Conservation (phyloP, 2,329 filamentous ascomycete species). For the Simplicillium aogashimaense region DNA sequence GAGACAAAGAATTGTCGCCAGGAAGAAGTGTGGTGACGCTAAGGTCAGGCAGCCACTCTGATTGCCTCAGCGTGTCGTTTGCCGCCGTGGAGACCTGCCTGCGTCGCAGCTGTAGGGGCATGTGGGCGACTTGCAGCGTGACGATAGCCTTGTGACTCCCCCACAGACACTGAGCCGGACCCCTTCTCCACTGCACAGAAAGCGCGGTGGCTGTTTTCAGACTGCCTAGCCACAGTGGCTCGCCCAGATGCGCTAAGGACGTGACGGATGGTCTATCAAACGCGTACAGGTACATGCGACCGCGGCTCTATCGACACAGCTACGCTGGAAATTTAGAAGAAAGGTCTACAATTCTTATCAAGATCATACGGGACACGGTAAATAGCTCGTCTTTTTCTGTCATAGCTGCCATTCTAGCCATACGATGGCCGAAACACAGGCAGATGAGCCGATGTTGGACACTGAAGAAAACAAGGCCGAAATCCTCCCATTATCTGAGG, state of each 20-base stretch:
- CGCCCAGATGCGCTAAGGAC: too few species aligned
- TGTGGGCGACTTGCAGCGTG: constrained; percentile 14
- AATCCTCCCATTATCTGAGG: constrained; percentile 48
- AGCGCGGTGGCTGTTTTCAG: not conserved
- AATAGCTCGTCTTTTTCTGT: too few species aligned
- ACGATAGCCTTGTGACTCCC: constrained; percentile 20
- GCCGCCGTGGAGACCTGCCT: too few species aligned
- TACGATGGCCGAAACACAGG: constrained; percentile 16
- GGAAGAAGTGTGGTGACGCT: constrained; percentile 2
- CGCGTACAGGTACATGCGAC: too few species aligned
- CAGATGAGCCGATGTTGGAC: constrained; percentile 16
- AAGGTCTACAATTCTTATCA: too few species aligned
- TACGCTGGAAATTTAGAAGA: too few species aligned
- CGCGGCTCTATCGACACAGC: too few species aligned
- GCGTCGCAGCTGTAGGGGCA: not conserved
- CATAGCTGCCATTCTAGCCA: not conserved
- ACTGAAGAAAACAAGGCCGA: constrained; percentile 22
- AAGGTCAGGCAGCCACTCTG: not conserved
- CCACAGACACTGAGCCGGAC: not conserved
- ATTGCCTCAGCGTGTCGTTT: not conserved
- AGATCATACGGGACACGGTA: too few species aligned
- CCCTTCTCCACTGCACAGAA: not conserved
- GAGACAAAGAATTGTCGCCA: not conserved
- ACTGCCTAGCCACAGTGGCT: constrained; percentile 2
- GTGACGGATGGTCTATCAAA: too few species aligned